Evolutionary conservation across 163 green algal species (phyloP).

Genomic region (Chlamydomonas reinhardtii): DNA sequence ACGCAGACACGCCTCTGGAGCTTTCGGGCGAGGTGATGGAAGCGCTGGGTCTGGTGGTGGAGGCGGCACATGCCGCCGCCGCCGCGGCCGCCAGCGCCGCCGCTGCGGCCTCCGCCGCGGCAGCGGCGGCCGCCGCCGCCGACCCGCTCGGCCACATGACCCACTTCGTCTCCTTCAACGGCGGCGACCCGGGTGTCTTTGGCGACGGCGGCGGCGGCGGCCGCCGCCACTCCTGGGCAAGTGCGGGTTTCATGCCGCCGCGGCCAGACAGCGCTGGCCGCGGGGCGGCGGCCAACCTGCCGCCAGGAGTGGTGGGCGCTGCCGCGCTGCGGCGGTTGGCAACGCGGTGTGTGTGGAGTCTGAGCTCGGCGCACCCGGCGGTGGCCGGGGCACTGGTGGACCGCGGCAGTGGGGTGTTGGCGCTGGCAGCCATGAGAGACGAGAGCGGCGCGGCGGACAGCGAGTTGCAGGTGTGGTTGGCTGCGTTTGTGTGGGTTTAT

Average conservation of each 20-base stretch:
- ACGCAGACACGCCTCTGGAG: constrained; percentile 34
- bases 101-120: neutral
- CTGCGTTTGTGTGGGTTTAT: no score
- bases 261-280: neutral
- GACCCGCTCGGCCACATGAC: neutral
- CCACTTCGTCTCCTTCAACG: neutral
- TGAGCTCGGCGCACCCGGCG: constrained; percentile 40
- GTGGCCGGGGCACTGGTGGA: constrained; percentile 36
- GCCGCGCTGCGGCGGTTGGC: constrained; percentile 40
- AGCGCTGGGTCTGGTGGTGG: constrained; percentile 8
- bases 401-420: constrained; percentile 15
- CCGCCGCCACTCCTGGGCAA: neutral
- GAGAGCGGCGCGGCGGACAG: constrained; percentile 7
- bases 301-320: neutral
- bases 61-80: neutral
- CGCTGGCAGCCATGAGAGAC: constrained; percentile 22
- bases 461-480: constrained; percentile 27
- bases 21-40: constrained; percentile 28
- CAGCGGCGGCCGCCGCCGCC: no score
- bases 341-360: constrained; percentile 42
- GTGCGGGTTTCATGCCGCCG: no score
- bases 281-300: neutral
- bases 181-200: neutral
- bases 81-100: neutral
- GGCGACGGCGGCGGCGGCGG: neutral